phyloP scores from a whole-genome alignment of 495 filamentous ascomycete genomes.

The Trichoderma parareesei region DNA sequence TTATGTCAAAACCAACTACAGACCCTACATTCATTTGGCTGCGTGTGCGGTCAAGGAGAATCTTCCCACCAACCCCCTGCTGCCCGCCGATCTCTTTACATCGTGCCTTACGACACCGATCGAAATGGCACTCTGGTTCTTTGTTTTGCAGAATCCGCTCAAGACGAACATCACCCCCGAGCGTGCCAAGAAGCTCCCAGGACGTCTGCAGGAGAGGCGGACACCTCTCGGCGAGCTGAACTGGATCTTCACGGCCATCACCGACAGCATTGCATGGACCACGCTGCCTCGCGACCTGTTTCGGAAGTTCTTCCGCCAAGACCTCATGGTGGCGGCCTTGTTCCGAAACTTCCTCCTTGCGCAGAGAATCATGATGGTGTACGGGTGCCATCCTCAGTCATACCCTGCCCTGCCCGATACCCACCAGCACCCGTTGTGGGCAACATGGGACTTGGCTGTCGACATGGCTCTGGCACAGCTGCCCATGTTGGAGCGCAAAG shows the following conservation, averaged over 20 bases:
- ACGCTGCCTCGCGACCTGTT: slow-evolving; percentile 80
- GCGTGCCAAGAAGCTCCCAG: slow-evolving; percentile 72
- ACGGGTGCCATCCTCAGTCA: slow-evolving; percentile 88
- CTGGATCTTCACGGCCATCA: slow-evolving; percentile 99
- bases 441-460: slow-evolving; percentile 94
- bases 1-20: slow-evolving; percentile 55
- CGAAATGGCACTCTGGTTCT: slow-evolving; percentile 91
- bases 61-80: slow-evolving; percentile 89
- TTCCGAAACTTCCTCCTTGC: slow-evolving; percentile 94
- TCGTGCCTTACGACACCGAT: slow-evolving; percentile 95
- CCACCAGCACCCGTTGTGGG: slow-evolving; percentile 88
- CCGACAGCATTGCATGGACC: slow-evolving; percentile 98
- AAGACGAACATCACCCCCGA: slow-evolving; percentile 66
- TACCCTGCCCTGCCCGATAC: slow-evolving; percentile 84
- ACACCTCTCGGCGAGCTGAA: slow-evolving; percentile 94
- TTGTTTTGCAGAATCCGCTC: slow-evolving; percentile 85
- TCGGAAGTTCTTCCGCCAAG: slow-evolving; percentile 92
- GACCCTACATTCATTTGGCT: slow-evolving; percentile 80
- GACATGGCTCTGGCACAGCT: slow-evolving; percentile 93
- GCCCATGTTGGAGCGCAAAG: slow-evolving; percentile 65
- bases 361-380: slow-evolving; percentile 90
- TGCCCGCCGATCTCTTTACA: slow-evolving; percentile 94
- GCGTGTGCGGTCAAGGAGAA: slow-evolving; percentile 85
- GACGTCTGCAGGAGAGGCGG: slow-evolving; percentile 81
- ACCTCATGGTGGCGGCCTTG: slow-evolving; percentile 97